Conservation (phyloP, 352 stramenopile species). For the Globisporangium mamillatum region DNA sequence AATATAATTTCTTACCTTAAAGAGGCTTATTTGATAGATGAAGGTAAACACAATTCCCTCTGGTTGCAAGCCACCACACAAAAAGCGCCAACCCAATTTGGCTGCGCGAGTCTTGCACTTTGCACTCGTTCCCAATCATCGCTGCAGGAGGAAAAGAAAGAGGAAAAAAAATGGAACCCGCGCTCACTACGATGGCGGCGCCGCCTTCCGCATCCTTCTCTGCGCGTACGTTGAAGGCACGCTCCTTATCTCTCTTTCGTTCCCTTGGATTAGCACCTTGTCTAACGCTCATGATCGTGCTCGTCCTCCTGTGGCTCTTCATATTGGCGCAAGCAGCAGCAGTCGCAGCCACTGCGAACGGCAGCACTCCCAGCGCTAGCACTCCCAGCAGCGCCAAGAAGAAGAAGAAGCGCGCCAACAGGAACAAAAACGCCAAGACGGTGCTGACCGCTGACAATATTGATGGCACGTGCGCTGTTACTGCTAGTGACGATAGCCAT, state of each 20-base stretch:
- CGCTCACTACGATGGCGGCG: neutral
- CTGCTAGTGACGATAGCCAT: constrained; percentile 12
- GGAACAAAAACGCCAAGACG: constrained; percentile 6
- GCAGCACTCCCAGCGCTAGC: neutral
- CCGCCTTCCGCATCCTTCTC: neutral
- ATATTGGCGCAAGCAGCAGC: neutral
- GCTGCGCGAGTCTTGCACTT: neutral
- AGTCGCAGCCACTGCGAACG: neutral
- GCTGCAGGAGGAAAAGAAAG: neutral
- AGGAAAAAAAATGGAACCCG: neutral
- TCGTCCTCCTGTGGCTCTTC: constrained; percentile 16
- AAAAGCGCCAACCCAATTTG: neutral
- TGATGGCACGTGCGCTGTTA: neutral
- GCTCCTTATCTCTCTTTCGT: neutral
- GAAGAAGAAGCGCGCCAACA: constrained; percentile 16
- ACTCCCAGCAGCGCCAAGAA: constrained; percentile 1
- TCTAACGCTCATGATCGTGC: constrained; percentile 8
- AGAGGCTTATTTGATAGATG: neutral
- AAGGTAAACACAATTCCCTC: neutral
- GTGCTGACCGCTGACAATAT: neutral
- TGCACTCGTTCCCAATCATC: neutral
- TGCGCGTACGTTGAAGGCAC: neutral
- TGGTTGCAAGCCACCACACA: neutral
- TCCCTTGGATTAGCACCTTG: neutral
- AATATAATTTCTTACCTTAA: neutral